Evolutionary conservation across 2,329 filamentous ascomycete species (phyloP), one percentile per base, ranked within the genome.

Genomic region (Colletotrichum neosansevieriae): DNA sequence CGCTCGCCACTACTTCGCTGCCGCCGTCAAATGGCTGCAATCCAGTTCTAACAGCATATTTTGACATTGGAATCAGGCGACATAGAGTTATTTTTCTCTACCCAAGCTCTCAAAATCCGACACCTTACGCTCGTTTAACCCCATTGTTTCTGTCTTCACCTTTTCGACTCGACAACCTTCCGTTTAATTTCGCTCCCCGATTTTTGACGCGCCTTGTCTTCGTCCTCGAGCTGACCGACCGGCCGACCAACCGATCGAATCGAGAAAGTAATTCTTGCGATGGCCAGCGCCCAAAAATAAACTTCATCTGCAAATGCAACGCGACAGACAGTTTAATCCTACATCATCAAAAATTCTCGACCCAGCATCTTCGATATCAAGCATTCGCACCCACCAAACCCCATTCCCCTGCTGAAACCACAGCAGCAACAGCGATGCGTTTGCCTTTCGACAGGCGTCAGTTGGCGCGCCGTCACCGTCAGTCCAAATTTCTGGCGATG

Each of bases 371-470:
- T 63, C 51, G 21, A 54, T 60, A 58, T 50, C 63, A 17, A 63
- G 34, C 47, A 63, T 44, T 64, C 49, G 40, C 47, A 68, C 21
- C 21, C 29, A 12, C 50, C 38, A 51, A 29, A 38, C 24, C 11
- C 24, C 11, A 19, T n/a, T 38, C 7, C 17, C 47, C 47, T 32
- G 32, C 13, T 19, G 32, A 60, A 19, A 34, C n/a, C 34, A 38
- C 36, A 50, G 38, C 50, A 50, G 34, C 54, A 58, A 60, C 51
- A 73, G 79, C 76, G 75, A 88, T 88, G 86, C 82, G 82, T 80
- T 79, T 83, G 76, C 76, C 80, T 73, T 79, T 79, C 70, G 75
- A 78, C 74, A 78, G 78, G 78, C 80, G 81, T 77, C 77, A 76
- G 72, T 79, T 79, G 74, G 76, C 79, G 76, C 80, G 79, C 75